phyloP scores from a whole-genome alignment of 257 asterid species.

The Voacanga thouarsii region DNA sequence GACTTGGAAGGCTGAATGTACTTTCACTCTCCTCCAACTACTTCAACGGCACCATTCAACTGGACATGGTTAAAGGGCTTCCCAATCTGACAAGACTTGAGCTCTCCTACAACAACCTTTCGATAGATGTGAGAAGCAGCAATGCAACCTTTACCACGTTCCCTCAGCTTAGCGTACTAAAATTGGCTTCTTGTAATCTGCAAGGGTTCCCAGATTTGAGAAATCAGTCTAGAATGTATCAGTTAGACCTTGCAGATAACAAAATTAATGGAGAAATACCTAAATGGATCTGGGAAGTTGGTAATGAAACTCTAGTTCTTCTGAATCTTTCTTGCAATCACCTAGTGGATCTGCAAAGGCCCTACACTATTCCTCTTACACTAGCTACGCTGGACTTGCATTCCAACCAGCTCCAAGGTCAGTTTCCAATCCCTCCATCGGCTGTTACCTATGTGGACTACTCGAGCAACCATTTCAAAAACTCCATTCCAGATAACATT shows the following conservation, averaged over 20 bases:
- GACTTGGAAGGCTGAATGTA: slow-evolving; percentile 8
- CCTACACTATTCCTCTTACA: slow-evolving; percentile 1
- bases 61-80: slow-evolving; percentile 15
- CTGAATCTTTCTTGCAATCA: slow-evolving; percentile 36
- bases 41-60: slow-evolving; percentile 24
- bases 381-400: slow-evolving; percentile 5
- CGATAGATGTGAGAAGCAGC: slow-evolving; percentile 7
- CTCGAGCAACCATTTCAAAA: slow-evolving; percentile 45
- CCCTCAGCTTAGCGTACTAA: slow-evolving; percentile 5
- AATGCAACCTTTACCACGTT: slow-evolving; percentile 6
- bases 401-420: slow-evolving; percentile 31
- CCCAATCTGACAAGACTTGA: slow-evolving; percentile 17
- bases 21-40: slow-evolving; percentile 27
- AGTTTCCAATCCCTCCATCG: slow-evolving; percentile 23
- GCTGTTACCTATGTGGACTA: slow-evolving; percentile 32
- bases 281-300: slow-evolving; percentile 37
- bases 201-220: slow-evolving; percentile 25
- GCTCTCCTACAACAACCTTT: slow-evolving; percentile 32
- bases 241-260: slow-evolving; percentile 38
- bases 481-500: slow-evolving; percentile 31
- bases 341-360: slow-evolving; percentile 22
- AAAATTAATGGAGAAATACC: slow-evolving; percentile 33
- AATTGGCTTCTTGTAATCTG: slow-evolving; percentile 31
- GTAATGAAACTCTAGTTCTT: neutral
- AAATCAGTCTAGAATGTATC: slow-evolving; percentile 3